These are phyloP conservation scores for Lentinula detonsa DNA, from an alignment of 768 basidiomycete species.

Conservation along the genomic window DNA sequence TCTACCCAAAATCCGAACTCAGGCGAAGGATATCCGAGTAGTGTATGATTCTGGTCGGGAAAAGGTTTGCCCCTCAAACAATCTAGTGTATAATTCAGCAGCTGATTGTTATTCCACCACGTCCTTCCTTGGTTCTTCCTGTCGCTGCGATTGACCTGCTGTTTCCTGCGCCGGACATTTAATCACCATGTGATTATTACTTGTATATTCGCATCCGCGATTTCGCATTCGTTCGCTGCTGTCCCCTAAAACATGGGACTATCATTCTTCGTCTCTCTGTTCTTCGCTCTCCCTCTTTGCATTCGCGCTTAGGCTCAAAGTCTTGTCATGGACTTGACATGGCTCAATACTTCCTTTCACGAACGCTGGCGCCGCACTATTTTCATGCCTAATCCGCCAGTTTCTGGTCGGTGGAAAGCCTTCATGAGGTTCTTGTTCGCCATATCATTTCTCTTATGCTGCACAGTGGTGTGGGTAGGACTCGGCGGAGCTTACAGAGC, in stretches of 20 bases:
- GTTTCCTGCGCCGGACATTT: background rate
- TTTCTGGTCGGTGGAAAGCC: slow-evolving; percentile 65
- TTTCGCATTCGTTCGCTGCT: background rate
- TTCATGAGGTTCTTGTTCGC: slow-evolving; percentile 58
- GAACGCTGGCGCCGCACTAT: slow-evolving; percentile 71
- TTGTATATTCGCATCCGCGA: background rate
- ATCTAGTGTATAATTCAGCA: background rate
- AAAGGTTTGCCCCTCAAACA: slow-evolving; percentile 35
- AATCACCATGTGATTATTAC: slow-evolving; percentile 1
- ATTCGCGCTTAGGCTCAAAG: slow-evolving; percentile 44
- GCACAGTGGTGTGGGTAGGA: slow-evolving; percentile 55
- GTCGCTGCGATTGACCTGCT: background rate
- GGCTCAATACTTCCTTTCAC: slow-evolving; percentile 76
- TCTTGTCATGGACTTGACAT: slow-evolving; percentile 59
- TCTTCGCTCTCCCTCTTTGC: background rate
- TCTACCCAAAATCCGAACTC: slow-evolving; percentile 56
- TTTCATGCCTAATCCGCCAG: slow-evolving; percentile 67
- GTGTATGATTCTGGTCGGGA: slow-evolving; percentile 67
- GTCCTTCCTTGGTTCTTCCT: background rate
- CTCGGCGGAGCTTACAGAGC: slow-evolving; percentile 66
- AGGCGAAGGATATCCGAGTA: slow-evolving; percentile 54
- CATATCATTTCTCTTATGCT: slow-evolving; percentile 49
- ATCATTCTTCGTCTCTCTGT: background rate
- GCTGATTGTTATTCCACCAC: background rate
- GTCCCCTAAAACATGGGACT: background rate